phyloP scores from a whole-genome alignment of 2,329 filamentous ascomycete genomes.

The Ascomycota sp. region DNA sequence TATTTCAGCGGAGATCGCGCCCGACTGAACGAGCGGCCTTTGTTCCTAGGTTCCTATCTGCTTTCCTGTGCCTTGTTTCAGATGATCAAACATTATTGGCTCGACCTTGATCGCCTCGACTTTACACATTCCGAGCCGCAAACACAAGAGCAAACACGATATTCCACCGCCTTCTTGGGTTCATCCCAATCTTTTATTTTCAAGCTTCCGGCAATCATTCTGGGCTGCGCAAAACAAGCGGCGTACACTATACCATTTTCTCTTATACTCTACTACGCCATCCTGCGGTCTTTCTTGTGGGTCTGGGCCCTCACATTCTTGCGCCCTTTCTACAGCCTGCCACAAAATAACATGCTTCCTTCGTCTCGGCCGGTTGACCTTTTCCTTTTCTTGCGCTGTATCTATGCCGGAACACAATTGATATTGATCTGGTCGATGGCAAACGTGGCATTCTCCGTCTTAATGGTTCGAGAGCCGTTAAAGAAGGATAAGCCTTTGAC shows the following conservation, averaged over 20 bases:
- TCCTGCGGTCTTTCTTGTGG: conserved; percentile 47
- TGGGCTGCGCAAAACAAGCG: conserved; percentile 18
- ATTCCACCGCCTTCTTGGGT: conserved; percentile 7
- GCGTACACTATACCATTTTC: conserved; percentile 21
- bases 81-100: conserved; percentile 45
- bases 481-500: conserved; percentile 76
- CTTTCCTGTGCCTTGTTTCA: conserved; percentile 49
- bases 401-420: conserved; percentile 45
- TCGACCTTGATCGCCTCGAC: conserved; percentile 50
- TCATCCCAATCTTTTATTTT: conserved; percentile 15
- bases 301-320: conserved; percentile 48
- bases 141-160: conserved; percentile 5
- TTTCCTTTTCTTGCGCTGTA: conserved; percentile 32
- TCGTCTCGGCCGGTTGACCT: conserved; percentile 34
- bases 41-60: conserved; percentile 59
- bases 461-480: conserved; percentile 59
- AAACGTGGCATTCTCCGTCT: conserved; percentile 61
- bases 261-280: conserved; percentile 37
- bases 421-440: conserved; percentile 55
- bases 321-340: conserved; percentile 54
- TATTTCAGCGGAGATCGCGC: conserved; percentile 50
- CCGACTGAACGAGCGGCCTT: conserved; percentile 64
- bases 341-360: conserved; percentile 46
- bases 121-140: conserved; percentile 10
- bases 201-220: conserved; percentile 19